phyloP scores from a whole-genome alignment of 1,284 basidiomycete genomes.

The Pseudozyma sp. region DNA sequence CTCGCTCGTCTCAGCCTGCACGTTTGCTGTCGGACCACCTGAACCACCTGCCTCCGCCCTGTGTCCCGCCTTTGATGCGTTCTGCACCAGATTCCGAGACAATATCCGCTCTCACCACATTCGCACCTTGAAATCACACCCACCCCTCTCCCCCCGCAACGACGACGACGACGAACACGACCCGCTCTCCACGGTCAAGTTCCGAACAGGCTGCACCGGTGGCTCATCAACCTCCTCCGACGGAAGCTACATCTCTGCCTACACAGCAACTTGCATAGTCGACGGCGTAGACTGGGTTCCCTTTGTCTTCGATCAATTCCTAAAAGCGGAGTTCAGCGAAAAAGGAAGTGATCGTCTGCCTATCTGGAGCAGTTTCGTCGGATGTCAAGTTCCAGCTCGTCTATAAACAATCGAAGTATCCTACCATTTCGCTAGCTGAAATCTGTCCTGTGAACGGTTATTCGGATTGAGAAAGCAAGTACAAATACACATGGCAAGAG shows the following conservation, averaged over 20 bases:
- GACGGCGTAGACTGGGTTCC: slow-evolving; percentile 39
- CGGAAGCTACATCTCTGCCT: slow-evolving; percentile 20
- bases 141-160: slow-evolving; percentile 2
- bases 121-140: slow-evolving; percentile 13
- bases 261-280: slow-evolving; percentile 35
- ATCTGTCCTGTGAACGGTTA: background rate
- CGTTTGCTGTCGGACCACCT: slow-evolving; percentile 39
- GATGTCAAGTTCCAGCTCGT: slow-evolving; percentile 37
- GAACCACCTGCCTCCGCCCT: slow-evolving; percentile 18
- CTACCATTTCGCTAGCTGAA: background rate
- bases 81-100: slow-evolving; percentile 17
- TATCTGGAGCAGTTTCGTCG: slow-evolving; percentile 27
- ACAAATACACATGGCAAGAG: slow-evolving; percentile 9
- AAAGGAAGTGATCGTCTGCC: background rate
- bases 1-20: slow-evolving; percentile 20
- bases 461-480: background rate
- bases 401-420: slow-evolving; percentile 1
- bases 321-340: slow-evolving; percentile 17
- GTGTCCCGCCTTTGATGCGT: slow-evolving; percentile 28
- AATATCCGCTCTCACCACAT: slow-evolving; percentile 14
- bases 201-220: slow-evolving; percentile 28
- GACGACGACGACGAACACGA: slow-evolving; percentile 18
- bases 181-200: slow-evolving; percentile 14
- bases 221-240: slow-evolving; percentile 3
- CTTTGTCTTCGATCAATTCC: slow-evolving; percentile 29